A percentile compares a stretch with the other conserved stretches of the same genome.
phyloP scores from a whole-genome alignment of 306 rosid genomes.

The Boehmeria nivea region DNA sequence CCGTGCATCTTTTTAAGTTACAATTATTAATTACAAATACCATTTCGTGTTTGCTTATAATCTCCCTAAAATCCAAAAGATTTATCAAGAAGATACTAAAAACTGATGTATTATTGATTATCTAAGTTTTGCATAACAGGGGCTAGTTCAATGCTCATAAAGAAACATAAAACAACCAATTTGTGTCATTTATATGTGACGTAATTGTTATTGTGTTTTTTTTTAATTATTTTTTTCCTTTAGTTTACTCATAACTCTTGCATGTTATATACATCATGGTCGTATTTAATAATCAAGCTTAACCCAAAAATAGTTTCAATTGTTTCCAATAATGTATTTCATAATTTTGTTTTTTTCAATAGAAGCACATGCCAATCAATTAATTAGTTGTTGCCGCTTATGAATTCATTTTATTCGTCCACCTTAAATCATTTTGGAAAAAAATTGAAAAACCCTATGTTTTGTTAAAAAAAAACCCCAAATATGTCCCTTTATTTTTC shows the following conservation, averaged over 20 bases:
- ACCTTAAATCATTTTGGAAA: background rate
- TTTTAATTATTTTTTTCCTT: background rate
- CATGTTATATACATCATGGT: background rate
- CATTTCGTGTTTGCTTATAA: too few species aligned
- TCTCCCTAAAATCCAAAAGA: too few species aligned
- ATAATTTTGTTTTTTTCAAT: background rate
- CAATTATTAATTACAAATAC: too few species aligned
- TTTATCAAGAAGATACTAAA: too few species aligned
- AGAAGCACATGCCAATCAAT: conserved; percentile 7
- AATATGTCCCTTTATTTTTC: too few species aligned
- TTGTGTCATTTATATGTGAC: background rate
- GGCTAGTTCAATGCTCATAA: conserved; percentile 3
- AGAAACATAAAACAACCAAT: background rate
- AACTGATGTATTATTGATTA: too few species aligned
- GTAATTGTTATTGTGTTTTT: too few species aligned
- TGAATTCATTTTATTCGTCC: background rate
- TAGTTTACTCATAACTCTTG: background rate
- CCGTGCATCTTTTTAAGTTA: too few species aligned
- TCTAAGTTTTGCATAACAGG: too few species aligned
- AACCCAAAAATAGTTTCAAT: background rate
- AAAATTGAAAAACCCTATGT: background rate
- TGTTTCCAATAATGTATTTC: background rate
- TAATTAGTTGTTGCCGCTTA: too few species aligned
- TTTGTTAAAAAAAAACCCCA: too few species aligned
- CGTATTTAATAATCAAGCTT: background rate